A percentile compares a stretch with the other conserved stretches of the same genome.
Evolutionary conservation across 352 stramenopile species (phyloP).

Genomic region (Peronosclerospora sorghi): DNA sequence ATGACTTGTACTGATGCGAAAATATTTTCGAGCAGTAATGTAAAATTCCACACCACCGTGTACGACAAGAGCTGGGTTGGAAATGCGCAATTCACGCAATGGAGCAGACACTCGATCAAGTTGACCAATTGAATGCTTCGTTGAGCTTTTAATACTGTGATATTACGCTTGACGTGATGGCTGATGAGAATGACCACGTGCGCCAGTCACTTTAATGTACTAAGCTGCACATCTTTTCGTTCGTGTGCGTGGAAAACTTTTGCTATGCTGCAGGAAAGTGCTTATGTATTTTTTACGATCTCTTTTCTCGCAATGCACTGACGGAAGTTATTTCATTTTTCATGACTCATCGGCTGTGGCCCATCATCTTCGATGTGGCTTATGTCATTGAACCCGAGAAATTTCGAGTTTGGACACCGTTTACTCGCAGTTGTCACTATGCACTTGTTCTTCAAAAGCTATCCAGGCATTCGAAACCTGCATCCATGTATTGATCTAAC

Average conservation of each 20-base stretch:
- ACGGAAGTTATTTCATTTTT: slow-evolving; percentile 47
- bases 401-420: slow-evolving; percentile 52
- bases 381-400: slow-evolving; percentile 8
- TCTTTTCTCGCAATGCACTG: slow-evolving; percentile 25
- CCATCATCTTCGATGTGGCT: slow-evolving; percentile 38
- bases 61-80: slow-evolving; percentile 71
- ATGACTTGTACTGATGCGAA: slow-evolving; percentile 40
- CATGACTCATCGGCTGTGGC: slow-evolving; percentile 63
- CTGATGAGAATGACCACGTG: too few species aligned
- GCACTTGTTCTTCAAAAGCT: slow-evolving; percentile 60
- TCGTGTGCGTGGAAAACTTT: slow-evolving; percentile 68
- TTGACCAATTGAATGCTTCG: too few species aligned
- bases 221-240: too few species aligned
- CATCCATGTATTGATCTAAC: slow-evolving; percentile 31
- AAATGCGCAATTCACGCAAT: slow-evolving; percentile 26
- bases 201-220: too few species aligned
- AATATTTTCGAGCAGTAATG: slow-evolving; percentile 38
- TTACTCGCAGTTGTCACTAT: too few species aligned
- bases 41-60: slow-evolving; percentile 38
- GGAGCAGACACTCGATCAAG: slow-evolving; percentile 17
- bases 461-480: slow-evolving; percentile 9
- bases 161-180: slow-evolving; percentile 37
- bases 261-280: slow-evolving; percentile 31
- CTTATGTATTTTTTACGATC: slow-evolving; percentile 43
- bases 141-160: slow-evolving; percentile 46